phyloP scores from a whole-genome alignment of 176 grass and related monocot genomes.

The Oryza meyeriana region DNA sequence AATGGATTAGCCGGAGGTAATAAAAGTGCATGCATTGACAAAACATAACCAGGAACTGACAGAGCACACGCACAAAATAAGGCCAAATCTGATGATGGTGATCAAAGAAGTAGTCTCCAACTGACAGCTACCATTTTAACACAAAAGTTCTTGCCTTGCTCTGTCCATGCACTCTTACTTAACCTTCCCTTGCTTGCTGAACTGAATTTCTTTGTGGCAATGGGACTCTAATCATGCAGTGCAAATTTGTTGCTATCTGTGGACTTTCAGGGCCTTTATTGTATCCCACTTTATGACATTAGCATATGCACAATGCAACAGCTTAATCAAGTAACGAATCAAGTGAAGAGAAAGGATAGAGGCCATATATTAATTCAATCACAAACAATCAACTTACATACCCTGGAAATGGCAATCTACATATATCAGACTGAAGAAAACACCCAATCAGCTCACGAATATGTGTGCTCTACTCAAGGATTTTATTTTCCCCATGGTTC shows the following conservation, averaged over 20 bases:
- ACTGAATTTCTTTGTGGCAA: not conserved
- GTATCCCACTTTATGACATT: not conserved
- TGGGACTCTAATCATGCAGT: not conserved
- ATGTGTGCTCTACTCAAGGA: slow-evolving; percentile 22
- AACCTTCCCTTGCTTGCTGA: not conserved
- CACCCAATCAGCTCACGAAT: not conserved
- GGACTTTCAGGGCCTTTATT: not conserved
- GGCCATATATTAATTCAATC: too few relatives aligned
- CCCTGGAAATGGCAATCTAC: not conserved
- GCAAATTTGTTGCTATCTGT: not conserved
- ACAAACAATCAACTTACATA: not conserved
- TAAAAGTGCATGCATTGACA: not conserved
- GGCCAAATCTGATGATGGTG: not conserved
- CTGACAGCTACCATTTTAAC: not conserved
- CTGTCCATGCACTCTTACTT: not conserved
- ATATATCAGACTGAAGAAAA: not conserved
- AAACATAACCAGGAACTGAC: not conserved
- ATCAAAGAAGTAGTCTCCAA: not conserved
- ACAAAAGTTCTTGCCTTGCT: not conserved
- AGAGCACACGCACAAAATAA: slow-evolving; percentile 4
- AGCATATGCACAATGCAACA: not conserved
- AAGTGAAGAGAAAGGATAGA: too few relatives aligned
- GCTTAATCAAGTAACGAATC: not conserved
- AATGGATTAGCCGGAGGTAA: slow-evolving; percentile 19
- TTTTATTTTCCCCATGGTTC: not conserved